These are phyloP conservation scores for Leccinum griseonigrum DNA, from an alignment of 1,284 basidiomycete species.

Conservation along the genomic window DNA sequence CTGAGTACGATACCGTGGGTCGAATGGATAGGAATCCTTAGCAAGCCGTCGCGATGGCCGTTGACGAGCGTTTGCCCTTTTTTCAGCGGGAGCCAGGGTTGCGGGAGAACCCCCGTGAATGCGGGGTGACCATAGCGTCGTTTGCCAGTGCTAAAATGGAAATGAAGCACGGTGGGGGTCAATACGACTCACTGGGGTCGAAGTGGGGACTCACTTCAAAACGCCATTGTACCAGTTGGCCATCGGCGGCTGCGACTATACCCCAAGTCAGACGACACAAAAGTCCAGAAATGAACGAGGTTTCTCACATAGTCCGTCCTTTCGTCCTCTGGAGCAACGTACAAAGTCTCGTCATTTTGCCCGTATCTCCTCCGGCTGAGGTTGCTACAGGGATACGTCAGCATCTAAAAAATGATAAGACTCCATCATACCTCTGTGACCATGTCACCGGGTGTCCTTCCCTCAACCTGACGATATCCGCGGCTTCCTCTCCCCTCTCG, in stretches of 20 bases:
- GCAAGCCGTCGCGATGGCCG: conserved; percentile 35
- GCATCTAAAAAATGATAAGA: background rate
- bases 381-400: conserved; percentile 49
- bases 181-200: background rate
- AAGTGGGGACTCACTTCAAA: conserved; percentile 63
- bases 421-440: conserved; percentile 68
- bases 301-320: conserved; percentile 80
- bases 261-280: conserved; percentile 7
- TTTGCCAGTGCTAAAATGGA: conserved; percentile 65
- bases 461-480: conserved; percentile 68
- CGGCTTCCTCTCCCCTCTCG: conserved; percentile 78
- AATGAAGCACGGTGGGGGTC: background rate
- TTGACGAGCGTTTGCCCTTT: conserved; percentile 73
- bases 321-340: conserved; percentile 89
- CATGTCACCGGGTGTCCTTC: conserved; percentile 81
- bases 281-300: background rate
- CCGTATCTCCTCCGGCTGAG: conserved; percentile 83
- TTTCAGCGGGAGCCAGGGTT: conserved; percentile 88
- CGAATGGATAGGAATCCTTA: conserved; percentile 37
- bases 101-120: conserved; percentile 81
- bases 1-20: conserved; percentile 73
- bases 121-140: conserved; percentile 90
- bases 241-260: conserved; percentile 90
- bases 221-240: conserved; percentile 89
- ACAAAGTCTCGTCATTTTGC: conserved; percentile 91